A percentile compares a stretch with the other conserved stretches of the same genome.
These are phyloP conservation scores for Alternaria novae-zelandiae DNA, from an alignment of 2,329 filamentous ascomycete species.

Conservation along the genomic window DNA sequence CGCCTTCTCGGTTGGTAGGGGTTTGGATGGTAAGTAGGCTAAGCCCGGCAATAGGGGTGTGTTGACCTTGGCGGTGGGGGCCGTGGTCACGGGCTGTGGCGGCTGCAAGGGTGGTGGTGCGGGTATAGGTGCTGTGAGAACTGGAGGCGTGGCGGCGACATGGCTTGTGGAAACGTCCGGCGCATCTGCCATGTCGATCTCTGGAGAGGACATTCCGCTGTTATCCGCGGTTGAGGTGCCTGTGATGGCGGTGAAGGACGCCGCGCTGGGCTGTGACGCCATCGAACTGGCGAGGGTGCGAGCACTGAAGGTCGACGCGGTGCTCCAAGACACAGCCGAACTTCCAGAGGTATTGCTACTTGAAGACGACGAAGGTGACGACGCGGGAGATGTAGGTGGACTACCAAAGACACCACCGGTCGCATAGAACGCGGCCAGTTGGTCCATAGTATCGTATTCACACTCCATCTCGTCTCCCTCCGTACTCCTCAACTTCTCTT, in stretches of 20 bases:
- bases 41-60: background rate
- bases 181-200: background rate
- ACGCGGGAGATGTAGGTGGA: rapidly evolving
- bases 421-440: background rate
- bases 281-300: background rate
- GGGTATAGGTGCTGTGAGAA: background rate
- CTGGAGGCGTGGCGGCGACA: no score
- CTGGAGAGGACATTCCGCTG: background rate
- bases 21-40: background rate
- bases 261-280: background rate
- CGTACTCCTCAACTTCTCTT: background rate
- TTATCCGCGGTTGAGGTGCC: background rate
- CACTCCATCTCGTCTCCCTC: background rate
- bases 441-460: background rate
- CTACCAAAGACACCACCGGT: background rate
- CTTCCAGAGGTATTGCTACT: background rate
- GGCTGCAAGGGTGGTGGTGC: background rate
- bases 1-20: background rate
- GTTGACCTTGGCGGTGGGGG: background rate
- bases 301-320: background rate
- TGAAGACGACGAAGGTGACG: background rate
- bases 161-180: background rate
- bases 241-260: rapidly evolving
- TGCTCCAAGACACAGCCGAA: background rate
- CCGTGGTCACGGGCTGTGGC: background rate